Conservation (phyloP, 345 rosid genomes). For the Eucalyptus viminalis region DNA sequence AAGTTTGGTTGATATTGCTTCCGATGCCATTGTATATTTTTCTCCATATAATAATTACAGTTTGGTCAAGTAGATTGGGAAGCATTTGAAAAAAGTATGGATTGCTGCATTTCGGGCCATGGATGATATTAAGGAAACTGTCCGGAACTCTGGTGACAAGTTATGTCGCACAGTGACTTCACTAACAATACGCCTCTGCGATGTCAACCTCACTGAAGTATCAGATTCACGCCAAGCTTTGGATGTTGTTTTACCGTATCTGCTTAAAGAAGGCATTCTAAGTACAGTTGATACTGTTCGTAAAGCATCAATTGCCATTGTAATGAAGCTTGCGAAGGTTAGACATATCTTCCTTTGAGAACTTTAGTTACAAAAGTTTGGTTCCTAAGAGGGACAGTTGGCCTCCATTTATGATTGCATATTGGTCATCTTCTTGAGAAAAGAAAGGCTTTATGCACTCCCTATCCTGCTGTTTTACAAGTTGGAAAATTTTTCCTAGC, state of each 20-base stretch:
- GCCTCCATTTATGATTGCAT: neutral
- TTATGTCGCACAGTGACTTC: slow-evolving; percentile 68
- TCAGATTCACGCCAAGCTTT: slow-evolving; percentile 67
- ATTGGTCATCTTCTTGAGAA: neutral
- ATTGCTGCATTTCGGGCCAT: slow-evolving; percentile 84
- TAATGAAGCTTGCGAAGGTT: slow-evolving; percentile 98
- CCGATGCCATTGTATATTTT: neutral
- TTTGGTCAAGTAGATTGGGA: slow-evolving; percentile 41
- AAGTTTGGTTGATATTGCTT: neutral
- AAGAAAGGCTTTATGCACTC: neutral
- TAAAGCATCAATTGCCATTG: slow-evolving; percentile 90
- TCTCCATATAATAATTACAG: neutral
- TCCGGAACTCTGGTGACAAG: slow-evolving; percentile 89
- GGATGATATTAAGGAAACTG: slow-evolving; percentile 99
- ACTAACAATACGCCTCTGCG: slow-evolving; percentile 82
- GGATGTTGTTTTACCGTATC: slow-evolving; percentile 72
- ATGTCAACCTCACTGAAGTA: slow-evolving; percentile 70
- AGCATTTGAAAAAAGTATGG: slow-evolving; percentile 76
- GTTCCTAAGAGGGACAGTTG: neutral
- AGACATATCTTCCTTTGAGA: neutral
- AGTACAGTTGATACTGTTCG: slow-evolving; percentile 79
- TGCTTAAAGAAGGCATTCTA: slow-evolving; percentile 88
- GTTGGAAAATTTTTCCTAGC: neutral
- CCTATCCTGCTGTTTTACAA: neutral
- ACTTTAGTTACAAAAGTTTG: neutral